A percentile compares a stretch with the other conserved stretches of the same genome.
Conservation (phyloP, 1,284 basidiomycete genomes). For the Anthracocystis setariae region DNA sequence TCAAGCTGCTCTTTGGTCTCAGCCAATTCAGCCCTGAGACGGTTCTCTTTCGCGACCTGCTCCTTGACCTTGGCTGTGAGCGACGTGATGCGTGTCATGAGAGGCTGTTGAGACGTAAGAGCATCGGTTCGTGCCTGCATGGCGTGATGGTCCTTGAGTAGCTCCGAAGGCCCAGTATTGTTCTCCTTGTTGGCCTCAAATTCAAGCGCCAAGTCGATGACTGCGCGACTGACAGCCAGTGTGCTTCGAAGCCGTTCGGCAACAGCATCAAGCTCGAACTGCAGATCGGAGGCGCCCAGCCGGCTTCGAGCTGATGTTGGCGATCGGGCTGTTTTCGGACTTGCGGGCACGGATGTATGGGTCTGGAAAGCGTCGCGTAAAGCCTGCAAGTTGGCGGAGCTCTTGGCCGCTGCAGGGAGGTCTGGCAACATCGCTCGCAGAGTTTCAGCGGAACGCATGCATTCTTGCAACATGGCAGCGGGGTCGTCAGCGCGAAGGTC, state of each 20-base stretch:
- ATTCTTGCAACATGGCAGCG: constrained; percentile 21
- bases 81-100: constrained; percentile 16
- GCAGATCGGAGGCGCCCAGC: constrained; percentile 19
- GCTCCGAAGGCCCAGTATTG: not conserved
- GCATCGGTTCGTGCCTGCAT: constrained; percentile 13
- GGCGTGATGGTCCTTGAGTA: constrained; percentile 2
- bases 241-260: constrained; percentile 28
- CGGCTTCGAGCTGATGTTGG: constrained; percentile 8
- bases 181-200: constrained; percentile 20
- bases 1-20: constrained; percentile 30
- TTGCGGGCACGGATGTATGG: not conserved
- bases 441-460: constrained; percentile 20
- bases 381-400: constrained; percentile 28
- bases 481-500: constrained; percentile 30
- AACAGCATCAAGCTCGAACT: constrained; percentile 28
- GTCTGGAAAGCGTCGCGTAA: constrained; percentile 35
- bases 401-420: constrained; percentile 24
- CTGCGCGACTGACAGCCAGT: constrained; percentile 30
- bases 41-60: constrained; percentile 21
- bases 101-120: constrained; percentile 20
- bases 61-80: constrained; percentile 30
- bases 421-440: constrained; percentile 38
- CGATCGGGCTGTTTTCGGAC: constrained; percentile 8
- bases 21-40: constrained; percentile 21
- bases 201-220: constrained; percentile 31